Evolutionary conservation across 805 yeast genomes (phyloP).

Genomic region (Metschnikowia shivogae): DNA sequence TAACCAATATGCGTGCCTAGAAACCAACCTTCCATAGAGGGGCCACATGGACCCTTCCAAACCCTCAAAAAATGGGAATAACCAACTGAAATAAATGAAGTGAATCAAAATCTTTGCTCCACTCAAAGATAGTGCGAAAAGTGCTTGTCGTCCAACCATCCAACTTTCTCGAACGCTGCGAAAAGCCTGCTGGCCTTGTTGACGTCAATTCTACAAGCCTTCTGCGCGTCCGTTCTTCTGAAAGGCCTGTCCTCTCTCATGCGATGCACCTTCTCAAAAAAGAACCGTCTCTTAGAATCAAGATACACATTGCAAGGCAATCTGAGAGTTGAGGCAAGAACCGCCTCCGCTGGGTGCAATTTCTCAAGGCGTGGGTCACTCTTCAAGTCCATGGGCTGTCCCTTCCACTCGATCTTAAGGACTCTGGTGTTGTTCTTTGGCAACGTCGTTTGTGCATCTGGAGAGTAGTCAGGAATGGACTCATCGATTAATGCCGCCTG

Average conservation of each 20-base stretch:
- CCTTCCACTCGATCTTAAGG: constrained; percentile 94
- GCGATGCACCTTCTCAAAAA: constrained; percentile 83
- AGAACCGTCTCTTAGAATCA: constrained; percentile 65
- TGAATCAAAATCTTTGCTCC: neutral
- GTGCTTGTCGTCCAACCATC: constrained; percentile 81
- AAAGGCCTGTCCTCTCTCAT: constrained; percentile 68
- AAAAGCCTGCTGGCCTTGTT: constrained; percentile 90
- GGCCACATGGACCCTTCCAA: neutral
- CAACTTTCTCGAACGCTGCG: constrained; percentile 87
- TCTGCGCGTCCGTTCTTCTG: constrained; percentile 96
- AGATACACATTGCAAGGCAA: constrained; percentile 82
- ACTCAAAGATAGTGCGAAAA: constrained; percentile 34
- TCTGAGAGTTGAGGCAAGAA: constrained; percentile 82
- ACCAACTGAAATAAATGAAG: constrained; percentile 7
- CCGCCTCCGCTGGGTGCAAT: constrained; percentile 88
- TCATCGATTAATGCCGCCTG: constrained; percentile 60
- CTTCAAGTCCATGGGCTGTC: constrained; percentile 90
- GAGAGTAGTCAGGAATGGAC: constrained; percentile 78
- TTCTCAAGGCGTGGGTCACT: constrained; percentile 67
- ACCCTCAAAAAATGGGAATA: constrained; percentile 2
- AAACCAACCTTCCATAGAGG: constrained; percentile 1
- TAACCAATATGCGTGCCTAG: neutral
- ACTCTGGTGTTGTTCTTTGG: constrained; percentile 65
- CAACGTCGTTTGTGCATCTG: constrained; percentile 52
- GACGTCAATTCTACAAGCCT: constrained; percentile 95